A percentile compares a stretch with the other conserved stretches of the same genome.
These are phyloP conservation scores for Pythium insidiosum DNA, from an alignment of 352 stramenopile species.

Conservation along the genomic window DNA sequence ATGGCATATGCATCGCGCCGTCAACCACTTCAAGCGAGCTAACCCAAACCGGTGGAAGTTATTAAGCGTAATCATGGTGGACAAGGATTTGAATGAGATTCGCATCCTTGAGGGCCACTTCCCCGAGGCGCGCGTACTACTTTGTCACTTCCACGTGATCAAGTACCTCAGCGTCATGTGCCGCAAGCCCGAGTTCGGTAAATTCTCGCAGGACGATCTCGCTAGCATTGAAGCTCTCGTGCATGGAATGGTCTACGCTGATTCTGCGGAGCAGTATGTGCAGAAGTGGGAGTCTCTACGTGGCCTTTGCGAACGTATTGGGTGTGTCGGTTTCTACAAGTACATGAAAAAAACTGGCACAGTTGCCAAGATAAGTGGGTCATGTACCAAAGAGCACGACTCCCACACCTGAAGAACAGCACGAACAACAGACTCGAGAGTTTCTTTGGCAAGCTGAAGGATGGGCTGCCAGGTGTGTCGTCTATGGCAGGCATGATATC, in stretches of 20 bases:
- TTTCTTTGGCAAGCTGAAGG: constrained; percentile 23
- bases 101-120: not conserved
- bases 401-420: constrained; percentile 17
- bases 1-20: constrained; percentile 5
- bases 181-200: constrained; percentile 5
- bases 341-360: too few species aligned
- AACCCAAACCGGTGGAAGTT: not conserved
- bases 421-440: constrained; percentile 24
- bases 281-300: too few species aligned
- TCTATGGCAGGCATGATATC: too few species aligned
- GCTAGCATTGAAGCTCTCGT: constrained; percentile 1
- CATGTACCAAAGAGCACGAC: constrained; percentile 2
- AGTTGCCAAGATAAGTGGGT: constrained; percentile 21
- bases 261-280: too few species aligned
- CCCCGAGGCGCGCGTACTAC: not conserved
- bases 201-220: constrained; percentile 11
- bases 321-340: too few species aligned
- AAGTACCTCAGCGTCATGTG: constrained; percentile 1
- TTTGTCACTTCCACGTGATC: constrained; percentile 5
- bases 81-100: constrained; percentile 16
- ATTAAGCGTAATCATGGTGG: constrained; percentile 7
- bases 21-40: not conserved
- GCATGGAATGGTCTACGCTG: constrained; percentile 17
- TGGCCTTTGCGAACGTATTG: too few species aligned
- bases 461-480: too few species aligned